Percentiles rank a stretch among this genome's conserved stretches.
phyloP scores from a whole-genome alignment of 2,329 filamentous ascomycete genomes.

The Alternaria arbusti region DNA sequence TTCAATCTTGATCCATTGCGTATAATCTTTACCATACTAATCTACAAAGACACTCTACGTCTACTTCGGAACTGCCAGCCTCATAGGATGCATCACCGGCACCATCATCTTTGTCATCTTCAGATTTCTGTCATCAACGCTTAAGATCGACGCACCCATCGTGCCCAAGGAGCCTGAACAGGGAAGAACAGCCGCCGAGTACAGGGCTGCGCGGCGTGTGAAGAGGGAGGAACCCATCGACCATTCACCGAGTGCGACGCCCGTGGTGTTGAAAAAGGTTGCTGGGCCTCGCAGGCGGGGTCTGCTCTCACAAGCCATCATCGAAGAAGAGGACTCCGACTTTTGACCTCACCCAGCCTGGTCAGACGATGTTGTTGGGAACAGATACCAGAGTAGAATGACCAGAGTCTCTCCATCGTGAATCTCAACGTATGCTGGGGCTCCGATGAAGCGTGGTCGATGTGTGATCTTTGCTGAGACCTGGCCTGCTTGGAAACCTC shows the following conservation, averaged over 20 bases:
- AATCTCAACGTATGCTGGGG: not conserved
- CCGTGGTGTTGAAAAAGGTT: slow-evolving; percentile 39
- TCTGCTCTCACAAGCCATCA: slow-evolving; percentile 70
- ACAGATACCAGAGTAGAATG: slow-evolving; percentile 5
- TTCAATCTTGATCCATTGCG: slow-evolving; percentile 3
- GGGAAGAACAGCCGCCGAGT: slow-evolving; percentile 38
- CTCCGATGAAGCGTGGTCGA: not conserved
- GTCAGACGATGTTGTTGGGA: not conserved
- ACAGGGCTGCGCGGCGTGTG: slow-evolving; percentile 34
- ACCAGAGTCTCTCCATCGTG: slow-evolving; percentile 4
- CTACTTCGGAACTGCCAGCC: slow-evolving; percentile 69
- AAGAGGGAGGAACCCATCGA: slow-evolving; percentile 29
- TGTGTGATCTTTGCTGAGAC: not conserved
- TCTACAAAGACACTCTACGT: slow-evolving; percentile 55
- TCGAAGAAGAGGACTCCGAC: slow-evolving; percentile 71
- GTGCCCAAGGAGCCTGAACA: slow-evolving; percentile 10
- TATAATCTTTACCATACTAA: not conserved
- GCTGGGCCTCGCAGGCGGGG: slow-evolving; percentile 47
- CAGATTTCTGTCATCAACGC: slow-evolving; percentile 58
- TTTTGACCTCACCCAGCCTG: slow-evolving; percentile 37
- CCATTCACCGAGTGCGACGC: slow-evolving; percentile 21
- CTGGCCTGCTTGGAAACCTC: not conserved
- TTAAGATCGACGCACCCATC: slow-evolving; percentile 50
- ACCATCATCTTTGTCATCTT: slow-evolving; percentile 65
- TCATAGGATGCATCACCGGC: slow-evolving; percentile 71